Conservation (phyloP, 306 rosid genomes). For the Prunus armeniaca region DNA sequence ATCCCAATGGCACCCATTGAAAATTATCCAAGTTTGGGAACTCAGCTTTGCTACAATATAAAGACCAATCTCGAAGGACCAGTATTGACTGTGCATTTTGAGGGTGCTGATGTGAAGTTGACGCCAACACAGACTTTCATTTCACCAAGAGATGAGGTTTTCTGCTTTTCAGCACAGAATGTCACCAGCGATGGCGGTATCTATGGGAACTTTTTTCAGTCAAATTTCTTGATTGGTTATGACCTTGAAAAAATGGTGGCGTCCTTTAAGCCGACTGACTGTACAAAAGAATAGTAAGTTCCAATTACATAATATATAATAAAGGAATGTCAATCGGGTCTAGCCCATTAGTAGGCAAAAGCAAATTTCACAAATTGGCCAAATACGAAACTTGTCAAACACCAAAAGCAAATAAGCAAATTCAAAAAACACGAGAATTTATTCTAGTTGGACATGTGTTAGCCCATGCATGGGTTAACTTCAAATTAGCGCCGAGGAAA, state of each 20-base stretch:
- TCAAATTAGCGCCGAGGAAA: no score
- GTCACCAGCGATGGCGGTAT: slow-evolving; percentile 20
- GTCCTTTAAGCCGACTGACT: slow-evolving; percentile 51
- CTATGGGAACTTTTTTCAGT: slow-evolving; percentile 54
- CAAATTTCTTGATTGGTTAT: slow-evolving; percentile 54
- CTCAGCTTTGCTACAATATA: slow-evolving; percentile 48
- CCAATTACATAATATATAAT: no score
- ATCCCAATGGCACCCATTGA: slow-evolving; percentile 32
- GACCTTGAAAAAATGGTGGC: slow-evolving; percentile 35
- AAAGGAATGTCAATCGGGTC: no score
- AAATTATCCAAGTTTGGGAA: slow-evolving; percentile 37
- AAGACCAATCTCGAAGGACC: slow-evolving; percentile 41
- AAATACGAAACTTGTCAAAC: no score
- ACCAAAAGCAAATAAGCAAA: no score
- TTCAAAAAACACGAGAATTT: no score
- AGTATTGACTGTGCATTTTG: slow-evolving; percentile 48
- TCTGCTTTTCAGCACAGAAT: slow-evolving; percentile 53
- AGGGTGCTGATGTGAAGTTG: slow-evolving; percentile 41
- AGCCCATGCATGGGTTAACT: no score
- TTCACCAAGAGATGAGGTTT: slow-evolving; percentile 53
- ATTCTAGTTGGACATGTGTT: no score
- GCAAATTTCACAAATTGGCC: no score
- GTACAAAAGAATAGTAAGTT: slow-evolving; percentile 17
- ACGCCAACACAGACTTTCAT: slow-evolving; percentile 45
- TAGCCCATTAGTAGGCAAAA: no score